Evolutionary conservation across 805 yeast genomes (phyloP).

Genomic region (Blastobotrys attinorum): DNA sequence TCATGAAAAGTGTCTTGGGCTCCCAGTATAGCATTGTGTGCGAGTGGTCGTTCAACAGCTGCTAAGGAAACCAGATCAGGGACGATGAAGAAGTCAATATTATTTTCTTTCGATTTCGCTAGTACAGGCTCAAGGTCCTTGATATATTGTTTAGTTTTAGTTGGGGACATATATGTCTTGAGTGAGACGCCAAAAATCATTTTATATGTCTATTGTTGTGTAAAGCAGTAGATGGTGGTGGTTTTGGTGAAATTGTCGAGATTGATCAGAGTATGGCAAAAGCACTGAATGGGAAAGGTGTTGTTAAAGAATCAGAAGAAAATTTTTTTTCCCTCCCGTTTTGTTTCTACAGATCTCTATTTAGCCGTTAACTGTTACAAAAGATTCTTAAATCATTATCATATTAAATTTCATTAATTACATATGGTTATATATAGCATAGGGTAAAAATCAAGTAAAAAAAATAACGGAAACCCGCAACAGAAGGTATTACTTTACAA

Average conservation of each 20-base stretch:
- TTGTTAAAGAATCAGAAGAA: no score
- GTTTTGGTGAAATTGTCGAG: not conserved
- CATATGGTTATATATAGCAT: no score
- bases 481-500: no score
- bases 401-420: no score
- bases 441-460: no score
- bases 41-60: not conserved
- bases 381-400: no score
- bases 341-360: no score
- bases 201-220: no score
- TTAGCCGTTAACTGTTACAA: no score
- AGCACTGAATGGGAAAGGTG: not conserved
- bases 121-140: slow-evolving; percentile 11
- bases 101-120: slow-evolving; percentile 5
- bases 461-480: no score
- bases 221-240: no score
- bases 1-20: slow-evolving; percentile 25
- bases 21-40: slow-evolving; percentile 14
- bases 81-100: slow-evolving; percentile 18
- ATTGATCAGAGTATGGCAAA: not conserved
- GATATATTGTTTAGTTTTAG: slow-evolving; percentile 14
- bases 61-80: slow-evolving; percentile 21
- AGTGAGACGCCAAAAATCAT: slow-evolving; percentile 20
- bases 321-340: no score
- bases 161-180: slow-evolving; percentile 22